Base-by-base conservation (phyloP, 1,139 yeast genomes). In the Magnusiomyces ingens region DNA sequence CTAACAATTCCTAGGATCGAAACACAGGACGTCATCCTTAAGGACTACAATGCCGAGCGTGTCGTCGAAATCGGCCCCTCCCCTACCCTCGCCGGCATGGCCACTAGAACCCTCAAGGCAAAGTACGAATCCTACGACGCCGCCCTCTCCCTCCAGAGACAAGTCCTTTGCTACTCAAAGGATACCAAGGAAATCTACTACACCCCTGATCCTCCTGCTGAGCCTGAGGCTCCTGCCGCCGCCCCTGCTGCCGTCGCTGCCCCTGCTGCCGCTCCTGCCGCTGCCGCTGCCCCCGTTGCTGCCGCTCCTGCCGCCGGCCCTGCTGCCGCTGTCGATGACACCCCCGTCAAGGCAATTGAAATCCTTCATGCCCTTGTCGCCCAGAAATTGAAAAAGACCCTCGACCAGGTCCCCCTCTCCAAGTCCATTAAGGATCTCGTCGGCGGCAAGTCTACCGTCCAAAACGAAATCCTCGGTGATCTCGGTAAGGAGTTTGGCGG, bases 31-130 rank as follows among this genome's bases (percentile, higher is more conserved):
- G 98, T 91, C 57, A 87, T 93, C 70, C 82, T 93, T 70, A 86
- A 88, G 70, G 94, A 90, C 64, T 87, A 82, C 80, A 90, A 91
- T 73, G 87, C 98, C 59, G 99, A 93, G 75, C 81, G 99, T 67
- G 91, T 93, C 59, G 96, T 93, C 61, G 99, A 93, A 74, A 88
- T 93, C 60, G 99, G 99, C 54, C 99, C 99, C 59, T 90, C 98
- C 51, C 99, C 99, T 57, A 93, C 99, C 43, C 80, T 93, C 69
- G 93, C 97, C 42, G 98, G 98, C 62, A 93, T 93, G 99, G 98
- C 99, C 58, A 82, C 88, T 63, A 84, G 98, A 75, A 93, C 99
- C 59, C 81, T 93, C 71, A 91, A 90, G 75, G 89, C 95, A 68
- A 93, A 91, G 74, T 93, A 90, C 72, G 97, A 93, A 74, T 86